Evolutionary conservation across 176 grass and related monocot genomes (phyloP).

Genomic region (Echinochloa phyllopogon): DNA sequence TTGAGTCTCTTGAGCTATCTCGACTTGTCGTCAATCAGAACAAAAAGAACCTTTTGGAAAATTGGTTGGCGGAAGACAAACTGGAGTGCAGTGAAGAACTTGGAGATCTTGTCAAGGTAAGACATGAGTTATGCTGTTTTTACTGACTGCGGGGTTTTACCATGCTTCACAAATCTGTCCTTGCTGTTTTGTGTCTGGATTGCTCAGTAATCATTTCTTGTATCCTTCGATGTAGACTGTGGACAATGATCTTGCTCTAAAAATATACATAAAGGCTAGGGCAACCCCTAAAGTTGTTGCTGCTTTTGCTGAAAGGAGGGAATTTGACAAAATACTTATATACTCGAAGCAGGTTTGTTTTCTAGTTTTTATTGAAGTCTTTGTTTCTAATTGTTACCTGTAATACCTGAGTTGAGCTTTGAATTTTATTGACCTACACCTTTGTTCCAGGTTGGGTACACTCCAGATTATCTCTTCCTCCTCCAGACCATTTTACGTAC

Average conservation of each 20-base stretch:
- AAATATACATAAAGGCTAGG: slow-evolving; percentile 98
- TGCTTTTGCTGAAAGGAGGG: slow-evolving; percentile 97
- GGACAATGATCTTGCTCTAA: slow-evolving; percentile 97
- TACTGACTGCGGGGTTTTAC: not conserved
- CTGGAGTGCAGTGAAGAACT: slow-evolving; percentile 97
- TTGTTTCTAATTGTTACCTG: slow-evolving; percentile 6
- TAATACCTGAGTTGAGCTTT: slow-evolving; percentile 32
- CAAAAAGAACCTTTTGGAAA: slow-evolving; percentile 98
- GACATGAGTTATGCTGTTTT: not conserved
- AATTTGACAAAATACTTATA: slow-evolving; percentile 91
- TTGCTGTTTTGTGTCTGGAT: slow-evolving; percentile 32
- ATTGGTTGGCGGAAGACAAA: slow-evolving; percentile 96
- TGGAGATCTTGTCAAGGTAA: slow-evolving; percentile 97
- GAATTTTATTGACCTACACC: slow-evolving; percentile 35
- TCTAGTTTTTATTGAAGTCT: not conserved
- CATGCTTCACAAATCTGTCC: not conserved
- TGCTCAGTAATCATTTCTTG: slow-evolving; percentile 27
- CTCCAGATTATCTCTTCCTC: slow-evolving; percentile 94
- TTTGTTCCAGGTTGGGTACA: slow-evolving; percentile 80
- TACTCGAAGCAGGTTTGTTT: slow-evolving; percentile 89
- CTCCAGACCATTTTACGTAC: slow-evolving; percentile 90
- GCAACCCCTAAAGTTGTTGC: slow-evolving; percentile 99
- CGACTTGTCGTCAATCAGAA: slow-evolving; percentile 98
- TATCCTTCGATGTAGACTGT: slow-evolving; percentile 70
- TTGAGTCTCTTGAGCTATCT: slow-evolving; percentile 87